Evolutionary conservation across 345 rosid genomes (phyloP).

Genomic region (Cardamine resedifolia): DNA sequence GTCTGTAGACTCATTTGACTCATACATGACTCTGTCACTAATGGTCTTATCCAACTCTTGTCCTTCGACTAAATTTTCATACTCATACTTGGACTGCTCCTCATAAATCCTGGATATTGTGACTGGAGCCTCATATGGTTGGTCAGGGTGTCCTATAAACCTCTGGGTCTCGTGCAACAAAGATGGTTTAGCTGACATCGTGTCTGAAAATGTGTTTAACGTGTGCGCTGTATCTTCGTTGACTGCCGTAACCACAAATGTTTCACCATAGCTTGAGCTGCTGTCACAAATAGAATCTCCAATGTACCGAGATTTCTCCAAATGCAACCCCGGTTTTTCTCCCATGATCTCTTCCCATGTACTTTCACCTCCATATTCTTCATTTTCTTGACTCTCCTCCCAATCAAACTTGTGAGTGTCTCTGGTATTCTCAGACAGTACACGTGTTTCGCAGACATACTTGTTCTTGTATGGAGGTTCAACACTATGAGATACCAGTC

Average conservation of each 20-base stretch:
- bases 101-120: not conserved
- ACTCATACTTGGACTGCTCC: slow-evolving; percentile 16
- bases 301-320: not conserved
- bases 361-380: slow-evolving; percentile 15
- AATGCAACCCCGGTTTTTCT: slow-evolving; percentile 19
- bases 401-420: not conserved
- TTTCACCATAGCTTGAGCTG: slow-evolving; percentile 27
- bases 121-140: slow-evolving; percentile 13
- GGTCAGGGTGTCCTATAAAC: slow-evolving; percentile 9
- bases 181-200: slow-evolving; percentile 10
- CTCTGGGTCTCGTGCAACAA: slow-evolving; percentile 16
- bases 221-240: slow-evolving; percentile 7
- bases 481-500: not conserved
- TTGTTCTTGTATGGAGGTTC: too few species aligned
- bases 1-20: slow-evolving; percentile 8
- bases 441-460: too few species aligned
- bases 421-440: not conserved
- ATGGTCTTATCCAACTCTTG: slow-evolving; percentile 21
- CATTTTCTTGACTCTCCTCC: slow-evolving; percentile 18
- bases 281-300: slow-evolving; percentile 16
- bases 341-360: slow-evolving; percentile 16
- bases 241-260: slow-evolving; percentile 2
- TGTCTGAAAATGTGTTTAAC: slow-evolving; percentile 9
- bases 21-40: slow-evolving; percentile 7
- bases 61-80: slow-evolving; percentile 6